Percentiles rank a stretch among this genome's conserved stretches.
Conservation (phyloP, 1,284 basidiomycete genomes). For the Xerocomus nothofagi region DNA sequence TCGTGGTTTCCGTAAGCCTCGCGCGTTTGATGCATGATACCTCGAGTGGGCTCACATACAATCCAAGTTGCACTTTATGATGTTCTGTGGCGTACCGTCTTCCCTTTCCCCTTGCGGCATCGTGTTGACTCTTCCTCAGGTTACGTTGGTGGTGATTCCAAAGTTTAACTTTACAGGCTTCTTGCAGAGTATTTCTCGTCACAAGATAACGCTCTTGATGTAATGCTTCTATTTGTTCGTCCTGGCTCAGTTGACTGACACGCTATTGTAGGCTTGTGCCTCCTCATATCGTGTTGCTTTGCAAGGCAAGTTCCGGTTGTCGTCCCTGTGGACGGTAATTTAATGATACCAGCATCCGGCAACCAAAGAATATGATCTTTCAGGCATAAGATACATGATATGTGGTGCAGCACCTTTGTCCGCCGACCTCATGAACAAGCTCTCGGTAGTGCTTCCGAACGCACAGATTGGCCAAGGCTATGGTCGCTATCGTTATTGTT, state of each 20-base stretch:
- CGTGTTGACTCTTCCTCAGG: slow-evolving; percentile 36
- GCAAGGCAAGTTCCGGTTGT: slow-evolving; percentile 50
- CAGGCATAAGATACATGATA: slow-evolving; percentile 58
- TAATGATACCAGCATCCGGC: slow-evolving; percentile 55
- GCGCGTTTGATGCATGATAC: not conserved
- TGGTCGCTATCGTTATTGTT: slow-evolving; percentile 37
- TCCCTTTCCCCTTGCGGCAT: not conserved
- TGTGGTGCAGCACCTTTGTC: slow-evolving; percentile 76
- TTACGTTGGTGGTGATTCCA: slow-evolving; percentile 67
- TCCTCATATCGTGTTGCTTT: slow-evolving; percentile 66
- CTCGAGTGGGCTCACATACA: slow-evolving; percentile 11
- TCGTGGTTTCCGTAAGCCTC: slow-evolving; percentile 54
- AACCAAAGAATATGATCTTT: slow-evolving; percentile 66
- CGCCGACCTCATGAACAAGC: slow-evolving; percentile 56
- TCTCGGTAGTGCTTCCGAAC: slow-evolving; percentile 56
- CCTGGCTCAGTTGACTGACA: not conserved
- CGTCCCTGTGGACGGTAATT: not conserved
- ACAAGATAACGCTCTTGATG: slow-evolving; percentile 67
- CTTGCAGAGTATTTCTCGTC: slow-evolving; percentile 65
- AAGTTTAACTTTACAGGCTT: slow-evolving; percentile 71
- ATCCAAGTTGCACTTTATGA: slow-evolving; percentile 51
- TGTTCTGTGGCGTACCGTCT: slow-evolving; percentile 52
- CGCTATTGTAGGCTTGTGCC: slow-evolving; percentile 59
- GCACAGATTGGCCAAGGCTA: slow-evolving; percentile 67
- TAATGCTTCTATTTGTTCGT: slow-evolving; percentile 28